A percentile compares a stretch with the other conserved stretches of the same genome.
These are phyloP conservation scores for Chaetoceros tenuissimus DNA, from an alignment of 108 stramenopile genomes.

Conservation along the genomic window DNA sequence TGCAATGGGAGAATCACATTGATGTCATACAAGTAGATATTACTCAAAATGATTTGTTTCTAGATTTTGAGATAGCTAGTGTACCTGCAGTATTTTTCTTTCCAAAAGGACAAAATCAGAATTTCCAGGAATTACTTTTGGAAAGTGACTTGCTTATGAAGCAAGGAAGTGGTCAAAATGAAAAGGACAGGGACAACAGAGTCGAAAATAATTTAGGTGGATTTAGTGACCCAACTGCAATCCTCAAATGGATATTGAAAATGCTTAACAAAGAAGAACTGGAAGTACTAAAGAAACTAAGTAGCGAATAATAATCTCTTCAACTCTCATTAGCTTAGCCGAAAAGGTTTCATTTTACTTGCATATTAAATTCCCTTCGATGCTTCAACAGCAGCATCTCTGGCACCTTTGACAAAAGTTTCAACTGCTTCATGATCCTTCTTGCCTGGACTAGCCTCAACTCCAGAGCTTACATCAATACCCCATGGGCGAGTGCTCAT, in stretches of 20 bases:
- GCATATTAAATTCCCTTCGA: conserved; percentile 78
- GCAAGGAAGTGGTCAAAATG: background rate
- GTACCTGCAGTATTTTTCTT: conserved; percentile 44
- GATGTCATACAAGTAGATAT: conserved; percentile 48
- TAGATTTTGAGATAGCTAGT: conserved; percentile 22
- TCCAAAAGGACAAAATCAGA: conserved; percentile 23
- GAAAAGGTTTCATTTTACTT: too few species aligned
- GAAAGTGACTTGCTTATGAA: conserved; percentile 1
- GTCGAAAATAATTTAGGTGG: background rate
- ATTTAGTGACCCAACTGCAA: conserved; percentile 6
- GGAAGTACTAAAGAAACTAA: too few species aligned
- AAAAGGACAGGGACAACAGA: background rate
- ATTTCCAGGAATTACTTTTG: background rate
- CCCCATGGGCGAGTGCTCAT: conserved; percentile 74
- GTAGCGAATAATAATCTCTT: too few species aligned
- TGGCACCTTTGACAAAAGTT: conserved; percentile 68
- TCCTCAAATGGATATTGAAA: conserved; percentile 10
- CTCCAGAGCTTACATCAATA: conserved; percentile 92
- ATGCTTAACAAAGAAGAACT: background rate
- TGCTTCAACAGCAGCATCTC: conserved; percentile 65
- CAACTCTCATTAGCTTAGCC: too few species aligned
- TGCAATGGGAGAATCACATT: conserved; percentile 41
- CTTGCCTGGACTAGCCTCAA: conserved; percentile 77
- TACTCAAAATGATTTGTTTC: conserved; percentile 37
- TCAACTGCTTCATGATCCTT: conserved; percentile 82